Percentiles rank a stretch among this genome's conserved stretches.
phyloP scores from a whole-genome alignment of 2,329 filamentous ascomycete species.

The Eutypella sp. region DNA sequence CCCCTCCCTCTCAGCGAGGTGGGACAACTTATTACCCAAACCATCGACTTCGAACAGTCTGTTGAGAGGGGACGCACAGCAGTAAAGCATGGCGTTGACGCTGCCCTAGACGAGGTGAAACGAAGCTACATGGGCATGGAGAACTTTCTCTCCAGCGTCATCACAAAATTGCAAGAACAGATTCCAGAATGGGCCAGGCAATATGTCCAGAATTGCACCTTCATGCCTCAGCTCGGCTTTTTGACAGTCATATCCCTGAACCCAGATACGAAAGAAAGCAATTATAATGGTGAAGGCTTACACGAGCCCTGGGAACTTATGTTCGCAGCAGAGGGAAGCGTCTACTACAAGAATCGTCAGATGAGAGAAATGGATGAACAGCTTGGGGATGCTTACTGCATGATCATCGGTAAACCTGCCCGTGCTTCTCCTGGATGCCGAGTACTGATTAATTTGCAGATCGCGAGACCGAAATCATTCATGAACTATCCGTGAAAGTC shows the following conservation, averaged over 20 bases:
- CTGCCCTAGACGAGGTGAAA: conserved; percentile 72
- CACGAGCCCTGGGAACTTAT: conserved; percentile 68
- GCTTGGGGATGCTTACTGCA: conserved; percentile 79
- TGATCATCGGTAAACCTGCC: conserved; percentile 66
- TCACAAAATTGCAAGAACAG: conserved; percentile 54
- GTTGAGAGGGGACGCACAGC: conserved; percentile 66
- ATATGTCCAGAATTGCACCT: conserved; percentile 70
- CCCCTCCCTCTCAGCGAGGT: conserved; percentile 53
- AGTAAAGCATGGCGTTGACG: conserved; percentile 66
- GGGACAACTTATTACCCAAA: conserved; percentile 65
- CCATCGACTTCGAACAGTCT: conserved; percentile 76
- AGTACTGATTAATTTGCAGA: conserved; percentile 44
- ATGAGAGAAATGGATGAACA: conserved; percentile 78
- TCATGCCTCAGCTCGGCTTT: conserved; percentile 89
- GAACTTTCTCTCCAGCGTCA: conserved; percentile 63
- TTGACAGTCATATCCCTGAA: conserved; percentile 69
- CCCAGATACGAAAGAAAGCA: conserved; percentile 48
- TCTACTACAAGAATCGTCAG: conserved; percentile 80
- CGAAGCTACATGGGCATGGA: conserved; percentile 73
- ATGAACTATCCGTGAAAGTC: conserved; percentile 66
- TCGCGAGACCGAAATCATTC: conserved; percentile 82
- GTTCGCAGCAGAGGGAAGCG: conserved; percentile 65
- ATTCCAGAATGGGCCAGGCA: conserved; percentile 55
- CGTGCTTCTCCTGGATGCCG: not conserved
- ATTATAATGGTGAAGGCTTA: conserved; percentile 57